Conservation (phyloP, 106 monocot species). For the Dendrobium catenatum region DNA sequence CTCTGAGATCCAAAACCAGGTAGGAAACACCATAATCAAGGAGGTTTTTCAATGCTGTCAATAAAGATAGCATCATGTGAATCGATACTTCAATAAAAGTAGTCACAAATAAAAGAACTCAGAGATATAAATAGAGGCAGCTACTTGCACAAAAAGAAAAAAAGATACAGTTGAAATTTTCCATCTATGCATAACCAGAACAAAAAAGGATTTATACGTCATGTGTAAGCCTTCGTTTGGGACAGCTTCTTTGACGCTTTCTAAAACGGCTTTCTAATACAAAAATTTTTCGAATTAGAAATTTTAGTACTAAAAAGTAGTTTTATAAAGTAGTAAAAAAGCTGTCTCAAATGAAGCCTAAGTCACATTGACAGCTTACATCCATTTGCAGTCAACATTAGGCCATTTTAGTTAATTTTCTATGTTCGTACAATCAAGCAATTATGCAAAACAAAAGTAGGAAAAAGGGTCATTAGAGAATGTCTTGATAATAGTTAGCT, state of each 20-base stretch:
- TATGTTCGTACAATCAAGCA: too few relatives aligned
- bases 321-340: too few relatives aligned
- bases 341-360: too few relatives aligned
- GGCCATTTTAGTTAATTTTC: too few relatives aligned
- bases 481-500: too few relatives aligned
- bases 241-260: too few relatives aligned
- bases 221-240: too few relatives aligned
- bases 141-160: background rate
- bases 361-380: background rate
- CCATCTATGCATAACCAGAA: background rate
- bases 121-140: background rate
- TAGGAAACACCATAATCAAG: constrained; percentile 74
- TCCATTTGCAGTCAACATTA: background rate
- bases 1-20: constrained; percentile 86
- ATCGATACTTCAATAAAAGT: background rate
- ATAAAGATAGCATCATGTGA: background rate
- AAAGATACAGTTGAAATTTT: background rate
- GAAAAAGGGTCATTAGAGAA: too few relatives aligned
- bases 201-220: background rate
- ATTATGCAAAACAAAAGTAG: too few relatives aligned
- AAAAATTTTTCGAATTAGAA: too few relatives aligned
- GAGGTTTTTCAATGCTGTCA: constrained; percentile 79
- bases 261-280: too few relatives aligned
- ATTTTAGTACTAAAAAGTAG: too few relatives aligned
- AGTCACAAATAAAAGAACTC: background rate